Percentiles rank a stretch among this genome's conserved stretches.
Conservation (phyloP, 1,284 basidiomycete species). For the Trichosporon faecale region DNA sequence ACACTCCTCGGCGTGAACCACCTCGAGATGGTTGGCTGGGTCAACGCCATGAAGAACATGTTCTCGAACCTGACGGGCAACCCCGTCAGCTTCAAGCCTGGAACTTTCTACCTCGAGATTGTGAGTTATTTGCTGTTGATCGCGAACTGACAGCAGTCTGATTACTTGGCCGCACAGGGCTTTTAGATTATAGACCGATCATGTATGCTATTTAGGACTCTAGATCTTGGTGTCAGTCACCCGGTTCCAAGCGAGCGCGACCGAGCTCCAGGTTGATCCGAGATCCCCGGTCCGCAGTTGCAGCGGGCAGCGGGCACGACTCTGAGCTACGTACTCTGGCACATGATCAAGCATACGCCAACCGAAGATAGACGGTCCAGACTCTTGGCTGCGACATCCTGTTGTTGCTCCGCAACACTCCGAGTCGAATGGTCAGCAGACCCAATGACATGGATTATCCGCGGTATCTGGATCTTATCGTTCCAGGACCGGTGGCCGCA, state of each 20-base stretch:
- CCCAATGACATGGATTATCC: not conserved
- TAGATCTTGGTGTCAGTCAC: not conserved
- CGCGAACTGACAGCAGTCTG: conserved; percentile 37
- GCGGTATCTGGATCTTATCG: not conserved
- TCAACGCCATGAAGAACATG: conserved; percentile 64
- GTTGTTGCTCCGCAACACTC: not conserved
- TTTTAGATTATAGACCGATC: conserved; percentile 30
- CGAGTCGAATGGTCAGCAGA: not conserved
- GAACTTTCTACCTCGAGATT: conserved; percentile 80
- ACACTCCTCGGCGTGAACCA: conserved; percentile 89
- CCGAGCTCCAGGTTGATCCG: not conserved
- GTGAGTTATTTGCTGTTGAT: conserved; percentile 48
- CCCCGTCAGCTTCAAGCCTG: conserved; percentile 81
- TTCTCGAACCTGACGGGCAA: conserved; percentile 83
- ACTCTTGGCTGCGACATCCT: not conserved
- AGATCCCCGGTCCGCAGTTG: not conserved
- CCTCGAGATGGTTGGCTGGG: conserved; percentile 66
- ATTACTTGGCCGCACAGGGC: conserved; percentile 49
- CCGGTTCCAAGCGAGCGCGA: not conserved
- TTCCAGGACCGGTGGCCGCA: not conserved
- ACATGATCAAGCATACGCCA: not conserved
- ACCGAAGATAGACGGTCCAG: not conserved
- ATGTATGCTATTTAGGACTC: not conserved
- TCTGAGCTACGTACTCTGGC: not conserved
- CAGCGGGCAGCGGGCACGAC: not conserved